Evolutionary conservation across 257 asterid genomes (phyloP), one percentile per base, ranked within the genome.

Genomic region (Prunella vulgaris): DNA sequence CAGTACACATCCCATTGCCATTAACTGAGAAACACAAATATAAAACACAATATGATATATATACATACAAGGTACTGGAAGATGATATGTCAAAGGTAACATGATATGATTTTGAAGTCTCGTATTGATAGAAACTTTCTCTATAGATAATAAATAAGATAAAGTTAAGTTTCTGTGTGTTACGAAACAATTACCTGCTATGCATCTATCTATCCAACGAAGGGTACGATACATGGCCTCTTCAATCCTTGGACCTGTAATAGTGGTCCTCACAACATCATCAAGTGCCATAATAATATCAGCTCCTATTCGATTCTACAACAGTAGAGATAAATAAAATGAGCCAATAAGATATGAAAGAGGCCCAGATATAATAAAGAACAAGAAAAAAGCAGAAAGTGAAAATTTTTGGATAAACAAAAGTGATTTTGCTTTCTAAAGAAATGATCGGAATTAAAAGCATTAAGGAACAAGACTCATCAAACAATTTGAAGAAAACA

Each of bases 261-360:
- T 93, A 33, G 99, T 93, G 69, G 99, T 93, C 84, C 40, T 91
- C 78, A 93, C 99, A 15, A 93, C 99, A 84, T 93, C 99, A 83
- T 93, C 99, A 74, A 93, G 99, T 71, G 99, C 99, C 99, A 93
- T 93, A 60, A 93, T 93, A 69, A 93, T 90, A 81, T 93, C 99
- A 72, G 99, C 99, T 80, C 99, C 99, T 68, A 93, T 93, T 78
- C 91, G 84, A 79, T 90, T 90, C 99, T 93, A 90, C 81, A 84
- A 71, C 64, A 79, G 68, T 54, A 72, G 52, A 59, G 74, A 21
- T 64, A 52, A 74, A 72, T 61, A 64, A 60, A 15, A 12, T 69
- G 35, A 79, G 52, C 70, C 60, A 64, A 60, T 27, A 33, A 71
- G 64, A 77, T 56, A 70, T 37, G 32, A 37, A 38, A 59, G 58